Conservation (phyloP, 352 stramenopile genomes). For the Pythium rhizo-oryzae region DNA sequence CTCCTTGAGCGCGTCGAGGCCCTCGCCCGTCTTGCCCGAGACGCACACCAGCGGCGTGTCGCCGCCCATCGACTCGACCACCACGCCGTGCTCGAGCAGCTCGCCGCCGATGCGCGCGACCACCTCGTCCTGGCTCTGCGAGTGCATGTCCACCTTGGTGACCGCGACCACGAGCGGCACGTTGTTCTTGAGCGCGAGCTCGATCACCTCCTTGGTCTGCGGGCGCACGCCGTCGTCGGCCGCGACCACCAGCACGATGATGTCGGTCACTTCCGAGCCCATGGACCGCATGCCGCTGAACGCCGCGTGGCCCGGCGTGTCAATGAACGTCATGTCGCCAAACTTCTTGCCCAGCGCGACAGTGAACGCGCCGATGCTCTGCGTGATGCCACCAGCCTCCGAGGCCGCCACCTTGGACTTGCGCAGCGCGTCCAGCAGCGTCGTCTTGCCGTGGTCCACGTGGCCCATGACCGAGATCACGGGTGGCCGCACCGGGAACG, state of each 20-base stretch:
- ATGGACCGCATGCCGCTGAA: slow-evolving; percentile 98
- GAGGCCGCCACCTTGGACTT: slow-evolving; percentile 92
- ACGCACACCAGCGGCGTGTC: slow-evolving; percentile 94
- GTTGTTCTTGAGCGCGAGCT: slow-evolving; percentile 93
- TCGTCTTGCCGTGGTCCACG: slow-evolving; percentile 99
- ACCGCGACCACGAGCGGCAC: slow-evolving; percentile 97
- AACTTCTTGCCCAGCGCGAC: slow-evolving; percentile 92
- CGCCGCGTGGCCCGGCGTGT: slow-evolving; percentile 99
- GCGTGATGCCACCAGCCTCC: slow-evolving; percentile 99
- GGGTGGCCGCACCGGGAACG: slow-evolving; percentile 75
- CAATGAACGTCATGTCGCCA: slow-evolving; percentile 95
- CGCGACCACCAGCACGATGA: slow-evolving; percentile 97
- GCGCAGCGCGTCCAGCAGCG: slow-evolving; percentile 95
- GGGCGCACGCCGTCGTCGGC: slow-evolving; percentile 98
- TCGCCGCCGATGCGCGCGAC: slow-evolving; percentile 77
- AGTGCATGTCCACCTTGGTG: slow-evolving; percentile 97
- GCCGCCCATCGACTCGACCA: slow-evolving; percentile 95
- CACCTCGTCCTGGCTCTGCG: slow-evolving; percentile 71
- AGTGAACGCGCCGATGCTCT: slow-evolving; percentile 97
- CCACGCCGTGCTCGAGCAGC: slow-evolving; percentile 93
- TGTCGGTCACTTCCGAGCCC: slow-evolving; percentile 97
- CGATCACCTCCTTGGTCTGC: slow-evolving; percentile 97
- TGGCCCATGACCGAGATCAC: slow-evolving; percentile 99
- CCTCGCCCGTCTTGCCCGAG: slow-evolving; percentile 94
- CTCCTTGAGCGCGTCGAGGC: slow-evolving; percentile 96